These are phyloP conservation scores for Colletotrichum nymphaeae DNA, from an alignment of 2,329 filamentous ascomycete genomes.

Conservation along the genomic window DNA sequence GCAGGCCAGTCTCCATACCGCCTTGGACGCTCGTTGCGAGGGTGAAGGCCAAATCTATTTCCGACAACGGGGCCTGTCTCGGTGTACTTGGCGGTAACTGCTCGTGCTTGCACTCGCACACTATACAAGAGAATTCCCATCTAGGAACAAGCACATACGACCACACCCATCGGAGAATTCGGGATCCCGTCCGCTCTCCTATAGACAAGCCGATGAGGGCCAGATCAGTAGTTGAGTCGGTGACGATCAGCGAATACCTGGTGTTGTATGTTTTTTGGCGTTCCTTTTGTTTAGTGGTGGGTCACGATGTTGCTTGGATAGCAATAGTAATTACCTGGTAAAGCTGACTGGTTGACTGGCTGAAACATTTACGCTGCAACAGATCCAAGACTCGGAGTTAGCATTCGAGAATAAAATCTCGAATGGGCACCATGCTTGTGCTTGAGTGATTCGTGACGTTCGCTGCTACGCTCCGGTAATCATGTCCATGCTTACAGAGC, in stretches of 20 bases:
- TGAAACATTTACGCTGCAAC: constrained; percentile 49
- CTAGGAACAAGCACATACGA: too few relatives aligned
- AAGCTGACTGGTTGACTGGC: neutral
- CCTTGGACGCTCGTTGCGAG: constrained; percentile 46
- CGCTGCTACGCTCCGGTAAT: constrained; percentile 38
- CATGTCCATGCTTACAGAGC: constrained; percentile 41
- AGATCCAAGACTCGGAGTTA: constrained; percentile 45
- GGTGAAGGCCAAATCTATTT: constrained; percentile 48
- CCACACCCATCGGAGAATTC: too few relatives aligned
- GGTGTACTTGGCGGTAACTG: constrained; percentile 44
- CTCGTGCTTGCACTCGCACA: constrained; percentile 37
- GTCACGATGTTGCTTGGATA: too few relatives aligned
- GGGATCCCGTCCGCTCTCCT: too few relatives aligned
- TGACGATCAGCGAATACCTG: too few relatives aligned
- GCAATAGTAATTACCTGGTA: too few relatives aligned
- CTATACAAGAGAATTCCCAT: too few relatives aligned
- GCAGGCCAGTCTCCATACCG: constrained; percentile 45
- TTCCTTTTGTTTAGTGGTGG: too few relatives aligned
- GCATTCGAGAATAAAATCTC: constrained; percentile 52
- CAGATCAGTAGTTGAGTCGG: too few relatives aligned
- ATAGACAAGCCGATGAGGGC: too few relatives aligned
- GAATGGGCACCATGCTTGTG: constrained; percentile 51
- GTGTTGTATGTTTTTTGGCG: too few relatives aligned
- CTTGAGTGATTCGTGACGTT: constrained; percentile 36
- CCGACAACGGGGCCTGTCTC: constrained; percentile 33